Percentiles rank a stretch among this genome's conserved stretches.
phyloP scores from a whole-genome alignment of 1,284 basidiomycete genomes.

The Cerioporus squamosus region DNA sequence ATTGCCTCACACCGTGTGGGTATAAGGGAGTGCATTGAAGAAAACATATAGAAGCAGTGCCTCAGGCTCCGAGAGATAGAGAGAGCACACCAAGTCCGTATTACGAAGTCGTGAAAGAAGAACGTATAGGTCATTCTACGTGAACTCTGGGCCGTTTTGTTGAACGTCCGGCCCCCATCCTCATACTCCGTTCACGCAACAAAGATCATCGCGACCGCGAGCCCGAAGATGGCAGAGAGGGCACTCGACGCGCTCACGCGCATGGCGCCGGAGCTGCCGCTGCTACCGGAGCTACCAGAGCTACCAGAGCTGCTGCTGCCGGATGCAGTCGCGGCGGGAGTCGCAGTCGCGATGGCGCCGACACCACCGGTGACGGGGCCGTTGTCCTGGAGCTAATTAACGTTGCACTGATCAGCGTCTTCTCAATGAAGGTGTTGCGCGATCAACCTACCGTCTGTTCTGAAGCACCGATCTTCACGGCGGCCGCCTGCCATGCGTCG shows the following conservation, averaged over 20 bases:
- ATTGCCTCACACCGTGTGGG: background rate
- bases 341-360: constrained; percentile 43
- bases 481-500: constrained; percentile 50
- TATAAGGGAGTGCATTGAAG: constrained; percentile 5
- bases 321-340: constrained; percentile 27
- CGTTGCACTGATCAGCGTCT: background rate
- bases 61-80: no score
- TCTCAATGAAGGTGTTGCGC: background rate
- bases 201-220: constrained; percentile 15
- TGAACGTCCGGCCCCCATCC: background rate
- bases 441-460: constrained; percentile 40
- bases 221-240: constrained; percentile 7
- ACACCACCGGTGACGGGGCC: constrained; percentile 47
- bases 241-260: constrained; percentile 10
- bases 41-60: background rate
- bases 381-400: constrained; percentile 41
- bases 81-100: no score
- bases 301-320: background rate
- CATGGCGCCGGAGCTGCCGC: constrained; percentile 5
- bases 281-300: constrained; percentile 16
- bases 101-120: no score
- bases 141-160: background rate
- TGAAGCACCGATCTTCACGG: constrained; percentile 44
- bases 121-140: constrained; percentile 8
- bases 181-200: constrained; percentile 1